Base-by-base conservation (phyloP, 179 eudicot genomes). In the Monotropa hypopitys region DNA sequence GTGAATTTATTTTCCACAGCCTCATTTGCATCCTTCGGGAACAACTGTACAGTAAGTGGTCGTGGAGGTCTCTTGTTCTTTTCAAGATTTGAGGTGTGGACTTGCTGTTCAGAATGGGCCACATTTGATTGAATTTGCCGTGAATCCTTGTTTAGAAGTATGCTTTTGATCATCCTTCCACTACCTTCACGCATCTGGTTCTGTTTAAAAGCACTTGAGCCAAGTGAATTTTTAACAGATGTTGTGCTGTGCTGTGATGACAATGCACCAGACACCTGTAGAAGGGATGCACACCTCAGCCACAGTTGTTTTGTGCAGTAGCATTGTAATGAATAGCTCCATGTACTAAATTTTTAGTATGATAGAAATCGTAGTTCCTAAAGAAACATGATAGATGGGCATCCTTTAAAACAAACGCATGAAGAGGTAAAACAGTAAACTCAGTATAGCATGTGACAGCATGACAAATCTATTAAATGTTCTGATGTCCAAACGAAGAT, bases 1-100 rank as follows among this genome's bases (percentile, higher is more conserved):
- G 76, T 32, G 75, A 79, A 79, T 82, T 87, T 90, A 54, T 87
- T 93, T 78, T 89, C 99, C 30, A 40, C 70, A 56, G 84, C 76
- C 76, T 85, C 89, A 84, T 83, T 90, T 42, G 85, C 83, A 82
- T 84, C 90, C 84, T 87, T 89, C 45, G 76, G 26, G 46, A 65
- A 67, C 21, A 80, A 56, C 79, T 83, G 89, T 21, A 80, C 47
- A 83, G 66, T 80, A 45, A 82, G 86, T n/a, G 92, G 87, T 32
- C 99, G 91, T 74, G 97, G 98, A 80, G 97, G 99, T 53, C 93
- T 90, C 81, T 80, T 91, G 72, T 86, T 89, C 85, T 84, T 94
- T 28, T 92, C 95, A 45, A 84, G 84, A 83, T 75, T 88, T 49
- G 86, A 73, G 75, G 78, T 73, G 76, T 74, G 86, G 68, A 80